Evolutionary conservation across 2,329 filamentous ascomycete species (phyloP).

Genomic region (Botrytis fragariae): DNA sequence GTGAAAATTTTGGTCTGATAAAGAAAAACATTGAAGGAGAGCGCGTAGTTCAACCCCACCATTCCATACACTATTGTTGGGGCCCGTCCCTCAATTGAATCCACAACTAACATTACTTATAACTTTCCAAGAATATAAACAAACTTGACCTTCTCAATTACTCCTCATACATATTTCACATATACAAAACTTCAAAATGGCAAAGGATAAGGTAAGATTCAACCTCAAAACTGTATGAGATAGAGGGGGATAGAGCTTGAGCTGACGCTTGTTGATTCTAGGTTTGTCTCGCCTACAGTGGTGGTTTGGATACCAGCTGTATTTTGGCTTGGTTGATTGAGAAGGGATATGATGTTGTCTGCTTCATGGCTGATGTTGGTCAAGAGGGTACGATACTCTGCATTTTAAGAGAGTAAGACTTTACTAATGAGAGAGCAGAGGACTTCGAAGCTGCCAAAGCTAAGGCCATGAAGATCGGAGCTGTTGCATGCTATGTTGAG

Average conservation of each 20-base stretch:
- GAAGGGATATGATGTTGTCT: slow-evolving; percentile 48
- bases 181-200: slow-evolving; percentile 26
- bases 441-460: slow-evolving; percentile 70
- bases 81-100: slow-evolving; percentile 15
- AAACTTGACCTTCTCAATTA: neutral
- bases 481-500: slow-evolving; percentile 44
- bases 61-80: neutral
- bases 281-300: slow-evolving; percentile 46
- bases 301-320: slow-evolving; percentile 47
- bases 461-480: slow-evolving; percentile 57
- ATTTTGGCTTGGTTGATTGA: slow-evolving; percentile 48
- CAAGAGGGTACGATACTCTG: slow-evolving; percentile 50
- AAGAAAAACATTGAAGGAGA: neutral
- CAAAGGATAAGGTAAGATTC: slow-evolving; percentile 32
- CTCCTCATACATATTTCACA: neutral
- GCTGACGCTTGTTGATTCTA: slow-evolving; percentile 28
- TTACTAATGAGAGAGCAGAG: slow-evolving; percentile 45
- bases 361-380: slow-evolving; percentile 67
- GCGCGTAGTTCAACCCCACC: neutral
- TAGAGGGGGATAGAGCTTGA: slow-evolving; percentile 14
- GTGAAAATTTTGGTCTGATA: slow-evolving; percentile 12
- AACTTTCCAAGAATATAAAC: neutral
- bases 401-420: slow-evolving; percentile 21
- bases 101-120: slow-evolving; percentile 1
- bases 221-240: neutral